These are phyloP conservation scores for Saccharomyces hybrid DNA, from an alignment of 1,139 yeast genomes.

Conservation along the genomic window DNA sequence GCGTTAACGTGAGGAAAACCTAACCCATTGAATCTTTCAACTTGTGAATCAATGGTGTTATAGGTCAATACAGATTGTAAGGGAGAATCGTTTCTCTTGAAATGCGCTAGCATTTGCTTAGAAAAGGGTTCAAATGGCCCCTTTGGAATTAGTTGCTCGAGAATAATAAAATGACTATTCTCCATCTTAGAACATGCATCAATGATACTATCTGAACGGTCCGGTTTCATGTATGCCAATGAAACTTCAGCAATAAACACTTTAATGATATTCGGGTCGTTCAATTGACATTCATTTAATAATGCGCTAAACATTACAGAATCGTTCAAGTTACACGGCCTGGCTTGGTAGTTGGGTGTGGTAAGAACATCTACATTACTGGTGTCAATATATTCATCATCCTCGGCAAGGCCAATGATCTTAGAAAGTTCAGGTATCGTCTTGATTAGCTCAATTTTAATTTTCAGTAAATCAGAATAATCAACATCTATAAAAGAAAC, in stretches of 20 bases:
- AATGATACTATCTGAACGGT: constrained; percentile 57
- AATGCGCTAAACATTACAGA: constrained; percentile 36
- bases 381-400: not conserved
- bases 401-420: constrained; percentile 37
- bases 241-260: constrained; percentile 79
- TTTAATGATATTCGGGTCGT: constrained; percentile 35
- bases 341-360: constrained; percentile 45
- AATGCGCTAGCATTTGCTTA: constrained; percentile 66
- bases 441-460: constrained; percentile 46
- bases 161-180: constrained; percentile 52
- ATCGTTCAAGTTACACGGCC: constrained; percentile 65
- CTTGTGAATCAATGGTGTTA: constrained; percentile 45
- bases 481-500: constrained; percentile 62
- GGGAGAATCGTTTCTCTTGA: constrained; percentile 59
- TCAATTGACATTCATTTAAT: constrained; percentile 25
- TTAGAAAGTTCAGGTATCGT: constrained; percentile 40
- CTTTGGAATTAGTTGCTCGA: constrained; percentile 68
- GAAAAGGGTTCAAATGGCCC: constrained; percentile 62
- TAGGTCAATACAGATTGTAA: constrained; percentile 55
- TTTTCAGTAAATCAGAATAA: constrained; percentile 57
- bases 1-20: constrained; percentile 47
- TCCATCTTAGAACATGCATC: constrained; percentile 39
- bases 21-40: constrained; percentile 40
- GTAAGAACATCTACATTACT: constrained; percentile 28
- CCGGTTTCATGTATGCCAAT: constrained; percentile 67